phyloP scores from a whole-genome alignment of 495 filamentous ascomycete genomes.

The Pyronema domesticum region DNA sequence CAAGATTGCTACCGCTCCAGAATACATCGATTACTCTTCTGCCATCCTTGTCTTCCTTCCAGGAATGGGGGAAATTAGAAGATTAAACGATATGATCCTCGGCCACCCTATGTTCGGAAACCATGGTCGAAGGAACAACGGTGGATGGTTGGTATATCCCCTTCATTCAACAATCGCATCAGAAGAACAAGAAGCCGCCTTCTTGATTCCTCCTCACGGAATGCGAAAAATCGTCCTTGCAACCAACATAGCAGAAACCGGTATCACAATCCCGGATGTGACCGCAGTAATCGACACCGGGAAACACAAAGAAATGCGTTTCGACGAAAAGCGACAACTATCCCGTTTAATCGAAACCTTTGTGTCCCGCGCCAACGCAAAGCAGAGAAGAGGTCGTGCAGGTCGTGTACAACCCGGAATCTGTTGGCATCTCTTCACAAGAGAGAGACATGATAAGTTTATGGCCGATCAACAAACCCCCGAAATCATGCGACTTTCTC shows the following conservation, averaged over 20 bases:
- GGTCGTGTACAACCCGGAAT: conserved; percentile 90
- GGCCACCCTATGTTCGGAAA: conserved; percentile 49
- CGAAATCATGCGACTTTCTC: conserved; percentile 79
- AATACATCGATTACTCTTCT: conserved; percentile 56
- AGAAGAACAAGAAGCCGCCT: conserved; percentile 86
- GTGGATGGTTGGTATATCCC: conserved; percentile 61
- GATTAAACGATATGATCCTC: conserved; percentile 62
- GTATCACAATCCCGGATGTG: conserved; percentile 91
- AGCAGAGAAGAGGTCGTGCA: conserved; percentile 81
- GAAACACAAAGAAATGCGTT: conserved; percentile 90
- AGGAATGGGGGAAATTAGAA: conserved; percentile 81
- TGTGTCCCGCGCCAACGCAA: conserved; percentile 84
- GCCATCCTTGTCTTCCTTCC: conserved; percentile 89
- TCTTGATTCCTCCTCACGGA: conserved; percentile 63
- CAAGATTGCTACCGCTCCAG: conserved; percentile 47
- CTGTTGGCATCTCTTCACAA: conserved; percentile 91
- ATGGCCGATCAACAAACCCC: conserved; percentile 86
- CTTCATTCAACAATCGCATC: conserved; percentile 90
- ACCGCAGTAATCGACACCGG: conserved; percentile 90
- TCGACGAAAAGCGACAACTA: conserved; percentile 79
- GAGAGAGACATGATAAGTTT: conserved; percentile 54
- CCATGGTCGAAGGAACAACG: conserved; percentile 6
- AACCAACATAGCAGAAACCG: conserved; percentile 93
- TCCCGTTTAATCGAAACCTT: conserved; percentile 82
- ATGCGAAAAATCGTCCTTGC: conserved; percentile 80